Conservation (phyloP, 176 grass and related monocot species). For the Ensete glaucum region DNA sequence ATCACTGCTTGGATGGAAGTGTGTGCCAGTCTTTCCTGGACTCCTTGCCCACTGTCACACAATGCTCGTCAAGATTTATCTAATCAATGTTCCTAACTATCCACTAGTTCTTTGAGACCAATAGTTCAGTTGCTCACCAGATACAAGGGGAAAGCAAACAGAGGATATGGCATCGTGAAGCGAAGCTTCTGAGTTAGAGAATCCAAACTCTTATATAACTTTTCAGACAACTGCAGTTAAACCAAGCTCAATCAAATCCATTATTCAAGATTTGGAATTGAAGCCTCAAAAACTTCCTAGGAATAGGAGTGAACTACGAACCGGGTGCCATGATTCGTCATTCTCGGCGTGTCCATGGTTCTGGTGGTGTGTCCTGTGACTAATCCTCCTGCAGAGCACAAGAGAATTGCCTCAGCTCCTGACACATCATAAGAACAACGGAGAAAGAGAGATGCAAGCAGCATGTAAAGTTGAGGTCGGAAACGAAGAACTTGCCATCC, state of each 20-base stretch:
- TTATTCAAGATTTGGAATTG: neutral
- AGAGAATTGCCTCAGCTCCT: neutral
- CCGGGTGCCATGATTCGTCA: slow-evolving; percentile 92
- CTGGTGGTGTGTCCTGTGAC: slow-evolving; percentile 90
- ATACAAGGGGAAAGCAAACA: slow-evolving; percentile 76
- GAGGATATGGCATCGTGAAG: slow-evolving; percentile 51
- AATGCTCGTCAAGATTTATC: neutral
- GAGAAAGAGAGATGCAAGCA: neutral
- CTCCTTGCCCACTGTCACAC: slow-evolving; percentile 53
- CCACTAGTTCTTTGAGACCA: neutral
- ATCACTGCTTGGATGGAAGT: slow-evolving; percentile 64
- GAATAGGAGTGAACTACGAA: slow-evolving; percentile 22
- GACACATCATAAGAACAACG: neutral
- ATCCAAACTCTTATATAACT: slow-evolving; percentile 38
- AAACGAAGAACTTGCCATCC: slow-evolving; percentile 42
- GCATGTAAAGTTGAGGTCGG: neutral
- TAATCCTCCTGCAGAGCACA: slow-evolving; percentile 61
- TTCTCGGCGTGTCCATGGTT: slow-evolving; percentile 78
- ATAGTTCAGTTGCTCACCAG: slow-evolving; percentile 33
- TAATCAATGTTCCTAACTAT: neutral
- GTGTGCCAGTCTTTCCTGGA: slow-evolving; percentile 66
- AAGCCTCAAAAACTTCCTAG: neutral
- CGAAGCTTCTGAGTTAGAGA: slow-evolving; percentile 38
- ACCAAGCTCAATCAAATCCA: neutral
- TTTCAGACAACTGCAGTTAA: slow-evolving; percentile 59